Conservation (phyloP, 176 grass and related monocot species). For the Bonia amplexicaulis region DNA sequence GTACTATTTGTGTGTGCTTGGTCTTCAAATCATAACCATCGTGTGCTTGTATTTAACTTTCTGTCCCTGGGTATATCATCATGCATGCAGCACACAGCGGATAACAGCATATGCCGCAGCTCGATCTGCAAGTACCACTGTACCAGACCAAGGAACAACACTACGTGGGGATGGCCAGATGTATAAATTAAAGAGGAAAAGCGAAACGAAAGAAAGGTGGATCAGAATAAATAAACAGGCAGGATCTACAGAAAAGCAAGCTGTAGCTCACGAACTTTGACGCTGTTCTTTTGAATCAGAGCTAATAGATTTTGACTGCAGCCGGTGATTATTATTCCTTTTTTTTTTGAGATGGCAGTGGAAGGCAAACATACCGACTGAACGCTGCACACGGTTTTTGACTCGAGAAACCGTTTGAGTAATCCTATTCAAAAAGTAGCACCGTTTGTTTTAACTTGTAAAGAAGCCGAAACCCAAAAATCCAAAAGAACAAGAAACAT, state of each 20-base stretch:
- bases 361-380: accelerated
- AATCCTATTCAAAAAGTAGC: no score
- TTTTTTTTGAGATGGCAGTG: no score
- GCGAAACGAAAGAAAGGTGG: not conserved
- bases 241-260: not conserved
- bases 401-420: no score
- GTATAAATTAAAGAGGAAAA: slow-evolving; percentile 32
- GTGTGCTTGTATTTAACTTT: not conserved
- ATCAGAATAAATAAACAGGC: slow-evolving; percentile 13
- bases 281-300: no score
- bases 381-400: no score
- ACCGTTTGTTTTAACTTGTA: no score
- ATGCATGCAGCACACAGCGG: not conserved
- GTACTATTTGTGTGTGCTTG: not conserved
- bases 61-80: not conserved
- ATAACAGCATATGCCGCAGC: not conserved
- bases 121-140: not conserved
- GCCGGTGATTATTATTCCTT: accelerated
- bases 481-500: no score
- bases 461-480: no score
- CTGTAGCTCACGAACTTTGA: not conserved
- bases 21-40: not conserved
- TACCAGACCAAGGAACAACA: slow-evolving; percentile 17
- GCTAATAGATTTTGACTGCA: no score
- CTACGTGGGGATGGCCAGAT: slow-evolving; percentile 15